Conservation (phyloP, 305 asterid genomes). For the Fraxinus latifolia region DNA sequence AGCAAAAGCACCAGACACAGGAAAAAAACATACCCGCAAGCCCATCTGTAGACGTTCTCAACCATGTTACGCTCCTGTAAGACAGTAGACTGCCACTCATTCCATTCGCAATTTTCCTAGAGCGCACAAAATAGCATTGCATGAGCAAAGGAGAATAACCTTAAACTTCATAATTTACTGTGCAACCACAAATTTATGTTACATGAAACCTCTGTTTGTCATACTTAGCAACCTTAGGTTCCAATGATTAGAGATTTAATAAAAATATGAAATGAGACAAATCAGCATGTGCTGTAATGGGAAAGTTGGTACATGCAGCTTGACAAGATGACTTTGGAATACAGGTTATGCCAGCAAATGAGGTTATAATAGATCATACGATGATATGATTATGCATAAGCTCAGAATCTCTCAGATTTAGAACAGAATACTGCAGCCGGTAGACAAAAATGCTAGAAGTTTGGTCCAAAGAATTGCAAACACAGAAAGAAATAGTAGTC, state of each 20-base stretch:
- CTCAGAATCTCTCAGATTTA: not conserved
- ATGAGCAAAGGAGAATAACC: not conserved
- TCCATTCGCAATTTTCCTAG: constrained; percentile 80
- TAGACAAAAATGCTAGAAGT: not conserved
- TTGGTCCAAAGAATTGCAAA: not conserved
- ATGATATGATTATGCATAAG: not conserved
- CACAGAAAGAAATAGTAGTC: not conserved
- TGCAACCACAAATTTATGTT: not conserved
- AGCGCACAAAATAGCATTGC: constrained; percentile 17
- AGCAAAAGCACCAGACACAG: constrained; percentile 11
- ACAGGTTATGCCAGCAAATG: not conserved
- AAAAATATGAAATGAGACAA: not conserved
- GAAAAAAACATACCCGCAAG: constrained; percentile 77
- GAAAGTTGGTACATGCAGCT: not conserved
- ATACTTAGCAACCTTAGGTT: not conserved
- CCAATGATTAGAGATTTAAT: not conserved
- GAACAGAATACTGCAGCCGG: not conserved
- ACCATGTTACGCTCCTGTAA: constrained; percentile 77
- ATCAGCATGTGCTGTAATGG: not conserved
- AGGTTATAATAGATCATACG: not conserved
- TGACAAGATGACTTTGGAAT: not conserved
- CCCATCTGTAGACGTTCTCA: constrained; percentile 87
- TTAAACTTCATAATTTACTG: not conserved
- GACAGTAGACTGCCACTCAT: constrained; percentile 73
- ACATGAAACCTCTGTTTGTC: not conserved